Percentiles rank a stretch among this genome's conserved stretches.
phyloP scores from a whole-genome alignment of 345 rosid genomes.

The Streptanthus diversifolius region DNA sequence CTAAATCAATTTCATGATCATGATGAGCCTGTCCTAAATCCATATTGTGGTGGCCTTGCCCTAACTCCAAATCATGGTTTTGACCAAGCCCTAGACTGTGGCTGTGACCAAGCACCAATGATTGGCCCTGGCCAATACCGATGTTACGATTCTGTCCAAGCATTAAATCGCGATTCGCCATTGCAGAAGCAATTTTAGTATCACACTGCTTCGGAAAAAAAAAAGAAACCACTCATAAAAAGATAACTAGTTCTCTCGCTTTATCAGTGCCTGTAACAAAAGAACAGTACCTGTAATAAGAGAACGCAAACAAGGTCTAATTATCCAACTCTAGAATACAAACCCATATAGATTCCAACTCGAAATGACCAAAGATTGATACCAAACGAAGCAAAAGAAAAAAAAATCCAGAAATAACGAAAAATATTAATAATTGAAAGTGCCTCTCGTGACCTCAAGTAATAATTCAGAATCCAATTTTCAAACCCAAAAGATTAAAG shows the following conservation, averaged over 20 bases:
- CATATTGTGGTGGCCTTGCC: constrained; percentile 61
- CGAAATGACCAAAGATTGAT: not conserved
- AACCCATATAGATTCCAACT: not conserved
- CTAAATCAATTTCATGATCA: constrained; percentile 57
- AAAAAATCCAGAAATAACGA: not conserved
- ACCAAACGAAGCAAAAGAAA: not conserved
- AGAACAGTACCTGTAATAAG: constrained; percentile 16
- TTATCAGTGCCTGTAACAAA: constrained; percentile 19
- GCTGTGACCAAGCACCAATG: constrained; percentile 59
- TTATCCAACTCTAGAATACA: not conserved
- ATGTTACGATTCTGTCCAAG: constrained; percentile 64
- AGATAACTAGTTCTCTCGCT: constrained; percentile 1
- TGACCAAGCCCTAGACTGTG: constrained; percentile 58
- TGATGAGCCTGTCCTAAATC: constrained; percentile 51
- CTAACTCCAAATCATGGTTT: constrained; percentile 58
- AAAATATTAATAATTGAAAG: not conserved
- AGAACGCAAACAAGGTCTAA: not conserved
- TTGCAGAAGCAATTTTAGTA: constrained; percentile 2
- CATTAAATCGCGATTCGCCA: constrained; percentile 83
- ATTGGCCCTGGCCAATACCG: constrained; percentile 65
- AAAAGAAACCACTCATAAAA: not conserved
- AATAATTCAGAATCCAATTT: not conserved
- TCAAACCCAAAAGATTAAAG: not conserved
- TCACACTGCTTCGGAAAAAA: constrained; percentile 4
- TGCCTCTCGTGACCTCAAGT: too few relatives aligned